A percentile compares a stretch with the other conserved stretches of the same genome.
phyloP scores from a whole-genome alignment of 768 basidiomycete species.

The Podaxis sp. region DNA sequence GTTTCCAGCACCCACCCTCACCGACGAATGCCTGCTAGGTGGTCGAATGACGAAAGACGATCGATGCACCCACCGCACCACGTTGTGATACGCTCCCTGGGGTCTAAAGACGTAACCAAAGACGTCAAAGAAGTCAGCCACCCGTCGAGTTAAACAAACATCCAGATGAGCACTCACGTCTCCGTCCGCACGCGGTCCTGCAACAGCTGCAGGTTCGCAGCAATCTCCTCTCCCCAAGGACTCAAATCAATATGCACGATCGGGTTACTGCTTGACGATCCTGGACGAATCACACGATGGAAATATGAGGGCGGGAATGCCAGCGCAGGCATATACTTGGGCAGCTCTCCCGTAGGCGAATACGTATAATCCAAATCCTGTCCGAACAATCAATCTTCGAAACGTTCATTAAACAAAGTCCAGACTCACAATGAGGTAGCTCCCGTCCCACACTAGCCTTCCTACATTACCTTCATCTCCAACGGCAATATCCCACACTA shows the following conservation, averaged over 20 bases:
- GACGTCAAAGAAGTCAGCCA: background rate
- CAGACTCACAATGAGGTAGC: constrained; percentile 73
- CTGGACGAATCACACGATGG: constrained; percentile 78
- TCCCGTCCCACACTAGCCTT: constrained; percentile 87
- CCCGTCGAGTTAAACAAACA: background rate
- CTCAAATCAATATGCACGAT: constrained; percentile 72
- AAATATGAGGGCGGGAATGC: constrained; percentile 89
- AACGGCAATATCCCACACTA: constrained; percentile 85
- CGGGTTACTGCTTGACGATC: constrained; percentile 51
- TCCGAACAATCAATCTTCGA: constrained; percentile 14
- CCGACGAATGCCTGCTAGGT: constrained; percentile 23
- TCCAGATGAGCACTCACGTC: constrained; percentile 58
- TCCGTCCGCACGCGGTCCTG: constrained; percentile 79
- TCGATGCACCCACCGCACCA: constrained; percentile 84
- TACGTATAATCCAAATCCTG: constrained; percentile 88
- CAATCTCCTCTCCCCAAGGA: constrained; percentile 80
- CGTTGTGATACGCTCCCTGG: constrained; percentile 75
- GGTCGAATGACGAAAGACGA: constrained; percentile 72
- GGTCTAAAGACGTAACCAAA: constrained; percentile 46
- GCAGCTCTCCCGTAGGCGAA: constrained; percentile 72
- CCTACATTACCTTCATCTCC: constrained; percentile 86
- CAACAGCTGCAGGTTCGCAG: constrained; percentile 68
- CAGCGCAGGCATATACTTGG: constrained; percentile 75
- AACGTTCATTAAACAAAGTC: constrained; percentile 11
- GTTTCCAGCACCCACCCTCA: background rate